These are phyloP conservation scores for Paramecium sonneborni DNA, from an alignment of 73 alveolate species.

Conservation along the genomic window DNA sequence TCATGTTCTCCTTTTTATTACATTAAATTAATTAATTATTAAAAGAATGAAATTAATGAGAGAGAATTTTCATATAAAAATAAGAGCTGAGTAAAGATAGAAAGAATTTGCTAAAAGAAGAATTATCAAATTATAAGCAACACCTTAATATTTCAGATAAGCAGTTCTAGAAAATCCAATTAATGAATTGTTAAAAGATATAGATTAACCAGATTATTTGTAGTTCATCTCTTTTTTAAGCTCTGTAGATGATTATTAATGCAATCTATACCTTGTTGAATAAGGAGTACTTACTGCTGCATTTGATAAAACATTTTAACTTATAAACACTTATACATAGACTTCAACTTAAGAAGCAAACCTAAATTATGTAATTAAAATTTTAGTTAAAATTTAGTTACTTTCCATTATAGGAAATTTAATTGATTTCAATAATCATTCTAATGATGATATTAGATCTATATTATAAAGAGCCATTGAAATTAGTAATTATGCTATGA, in stretches of 20 bases:
- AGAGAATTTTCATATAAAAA: slow-evolving; percentile 16
- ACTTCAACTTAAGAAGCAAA: not conserved
- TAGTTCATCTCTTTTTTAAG: slow-evolving; percentile 37
- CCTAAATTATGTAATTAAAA: slow-evolving; percentile 22
- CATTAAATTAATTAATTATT: slow-evolving; percentile 69
- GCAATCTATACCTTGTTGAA: not conserved
- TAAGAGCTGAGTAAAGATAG: not conserved
- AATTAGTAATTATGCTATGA: not conserved
- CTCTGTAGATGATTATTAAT: not conserved
- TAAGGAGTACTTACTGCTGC: not conserved
- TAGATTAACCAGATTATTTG: not conserved
- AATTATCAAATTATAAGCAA: not conserved
- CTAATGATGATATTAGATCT: not conserved
- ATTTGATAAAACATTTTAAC: not conserved
- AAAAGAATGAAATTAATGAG: not conserved
- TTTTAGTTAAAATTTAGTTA: not conserved
- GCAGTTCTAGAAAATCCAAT: not conserved
- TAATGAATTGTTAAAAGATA: not conserved
- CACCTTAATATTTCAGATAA: not conserved
- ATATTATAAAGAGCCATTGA: not conserved
- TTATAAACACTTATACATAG: not conserved
- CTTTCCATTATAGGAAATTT: not conserved
- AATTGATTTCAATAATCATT: not conserved
- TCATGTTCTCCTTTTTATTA: not conserved
- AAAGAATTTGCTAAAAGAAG: slow-evolving; percentile 34